These are phyloP conservation scores for Arthrobotrys sinensis DNA, from an alignment of 2,329 filamentous ascomycete genomes.

Conservation along the genomic window DNA sequence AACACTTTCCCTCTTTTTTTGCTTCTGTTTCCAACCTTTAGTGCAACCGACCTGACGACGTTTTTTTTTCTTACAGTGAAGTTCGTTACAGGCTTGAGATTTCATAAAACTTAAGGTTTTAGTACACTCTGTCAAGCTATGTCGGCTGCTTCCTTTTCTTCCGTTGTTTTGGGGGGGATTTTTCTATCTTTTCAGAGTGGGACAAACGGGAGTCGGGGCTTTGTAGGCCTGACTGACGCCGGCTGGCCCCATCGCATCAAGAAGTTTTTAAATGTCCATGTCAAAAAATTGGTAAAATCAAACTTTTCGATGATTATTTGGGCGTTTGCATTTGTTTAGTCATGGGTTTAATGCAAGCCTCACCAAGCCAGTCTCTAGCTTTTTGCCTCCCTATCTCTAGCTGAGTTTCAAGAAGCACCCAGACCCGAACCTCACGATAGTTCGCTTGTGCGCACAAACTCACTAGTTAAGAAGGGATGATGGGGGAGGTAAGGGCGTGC, in stretches of 20 bases:
- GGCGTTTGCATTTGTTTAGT: background rate
- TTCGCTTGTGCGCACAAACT: slow-evolving; percentile 21
- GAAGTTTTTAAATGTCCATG: background rate
- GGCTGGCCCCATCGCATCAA: background rate
- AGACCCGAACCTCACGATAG: background rate
- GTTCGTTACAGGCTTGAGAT: slow-evolving; percentile 11
- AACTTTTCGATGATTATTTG: background rate
- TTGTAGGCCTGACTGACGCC: slow-evolving; percentile 3
- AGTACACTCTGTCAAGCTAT: background rate
- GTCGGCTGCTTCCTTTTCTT: background rate
- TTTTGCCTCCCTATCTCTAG: background rate
- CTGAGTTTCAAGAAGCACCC: slow-evolving; percentile 10
- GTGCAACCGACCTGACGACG: slow-evolving; percentile 26
- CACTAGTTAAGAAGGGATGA: background rate
- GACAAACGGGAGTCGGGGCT: background rate
- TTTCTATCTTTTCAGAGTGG: background rate
- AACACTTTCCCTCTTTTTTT: background rate
- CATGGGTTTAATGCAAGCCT: slow-evolving; percentile 19
- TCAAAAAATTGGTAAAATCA: background rate
- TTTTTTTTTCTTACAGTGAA: slow-evolving; percentile 8
- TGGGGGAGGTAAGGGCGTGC: slow-evolving; percentile 19
- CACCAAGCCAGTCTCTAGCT: background rate
- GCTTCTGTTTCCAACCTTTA: slow-evolving; percentile 1
- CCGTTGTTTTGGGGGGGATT: background rate
- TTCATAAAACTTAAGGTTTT: slow-evolving; percentile 13